Percentiles rank a stretch among this genome's conserved stretches.
phyloP scores from a whole-genome alignment of 2,329 filamentous ascomycete species.

The Aspergillus phoenicis region DNA sequence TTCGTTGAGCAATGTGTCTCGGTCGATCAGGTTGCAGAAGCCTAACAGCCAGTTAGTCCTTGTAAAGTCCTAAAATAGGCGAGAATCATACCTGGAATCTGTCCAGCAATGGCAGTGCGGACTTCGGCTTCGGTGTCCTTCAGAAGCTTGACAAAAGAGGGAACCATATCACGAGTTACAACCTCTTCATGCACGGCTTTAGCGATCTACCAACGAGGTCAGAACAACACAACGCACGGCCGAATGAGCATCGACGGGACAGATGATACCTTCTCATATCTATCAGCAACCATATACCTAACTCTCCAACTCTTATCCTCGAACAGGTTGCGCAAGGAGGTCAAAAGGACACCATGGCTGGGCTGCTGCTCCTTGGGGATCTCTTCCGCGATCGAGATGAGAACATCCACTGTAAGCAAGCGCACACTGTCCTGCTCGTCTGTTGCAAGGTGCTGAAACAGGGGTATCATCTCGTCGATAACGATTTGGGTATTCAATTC shows the following conservation, averaged over 20 bases:
- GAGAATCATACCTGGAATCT: slow-evolving; percentile 72
- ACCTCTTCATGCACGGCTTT: slow-evolving; percentile 98
- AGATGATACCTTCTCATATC: slow-evolving; percentile 82
- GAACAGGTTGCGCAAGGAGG: slow-evolving; percentile 87
- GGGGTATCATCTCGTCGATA: slow-evolving; percentile 97
- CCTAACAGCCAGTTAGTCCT: slow-evolving; percentile 53
- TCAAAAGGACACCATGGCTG: slow-evolving; percentile 90
- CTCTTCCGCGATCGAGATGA: slow-evolving; percentile 94
- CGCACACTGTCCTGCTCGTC: slow-evolving; percentile 98
- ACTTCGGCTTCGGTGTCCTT: slow-evolving; percentile 99
- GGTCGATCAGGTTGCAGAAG: slow-evolving; percentile 88
- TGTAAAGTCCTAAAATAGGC: background rate
- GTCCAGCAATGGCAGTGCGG: slow-evolving; percentile 91
- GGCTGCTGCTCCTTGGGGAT: slow-evolving; percentile 98
- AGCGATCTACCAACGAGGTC: slow-evolving; percentile 68
- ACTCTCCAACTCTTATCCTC: slow-evolving; percentile 99
- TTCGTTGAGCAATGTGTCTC: slow-evolving; percentile 84
- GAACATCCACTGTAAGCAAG: slow-evolving; percentile 90
- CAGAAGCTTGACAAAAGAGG: slow-evolving; percentile 93
- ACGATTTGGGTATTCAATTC: slow-evolving; percentile 90
- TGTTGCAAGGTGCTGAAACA: slow-evolving; percentile 94
- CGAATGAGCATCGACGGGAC: background rate
- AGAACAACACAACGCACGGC: slow-evolving; percentile 10
- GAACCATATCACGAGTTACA: slow-evolving; percentile 87
- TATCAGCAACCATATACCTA: slow-evolving; percentile 97